Base-by-base conservation (phyloP, 495 filamentous ascomycete species). In the Aspergillus funiculosus region DNA sequence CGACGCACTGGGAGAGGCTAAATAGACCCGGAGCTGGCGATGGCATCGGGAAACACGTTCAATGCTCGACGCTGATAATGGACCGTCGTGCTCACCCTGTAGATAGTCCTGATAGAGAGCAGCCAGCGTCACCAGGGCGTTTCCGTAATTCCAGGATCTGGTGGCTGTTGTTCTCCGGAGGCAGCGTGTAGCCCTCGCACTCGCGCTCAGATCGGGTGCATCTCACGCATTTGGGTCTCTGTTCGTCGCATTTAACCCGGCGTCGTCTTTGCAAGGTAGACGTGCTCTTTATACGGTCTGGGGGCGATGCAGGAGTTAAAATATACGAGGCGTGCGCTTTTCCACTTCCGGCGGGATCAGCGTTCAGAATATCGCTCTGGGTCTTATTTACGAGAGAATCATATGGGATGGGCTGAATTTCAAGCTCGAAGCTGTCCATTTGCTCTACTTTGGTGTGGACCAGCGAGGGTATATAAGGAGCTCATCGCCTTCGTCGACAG, bases 191-290 rank as follows among this genome's bases (percentile, higher is more conserved):
- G 6, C 69, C 71, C n/a, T 67, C 61, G 41, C 72, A 73, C 2
- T 29, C 51, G 11, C 67, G 51, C 8, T 63, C 62, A 0, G 66
- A 59, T 7, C 47, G 58, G 1, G 52, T n/a, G 46, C 69, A 75
- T 36, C 60, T 59, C 3, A 37, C 43, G 36, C 71, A 75, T 11
- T 30, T 32, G 0, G 71, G 69, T 42, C 58, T 62, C 13, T 51
- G 39, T 43, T 75, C 69, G 34, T 72, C 68, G 54, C 71, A 75
- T 54, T 75, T 72, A 11, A 73, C 45, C 3, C 63, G 59, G 13
- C 69, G 60, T 8, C 58, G 56, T 40, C 68, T 71, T 31, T 2
- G 9, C 3, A 32, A 29, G 15, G 11, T 13, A 22, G 35, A 30
- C 19, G 4, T 29, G 31, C 22, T 8, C 18, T 9, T 35, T 36